These are phyloP conservation scores for Prunus yedoensis DNA, from an alignment of 331 rosid species.

Conservation along the genomic window DNA sequence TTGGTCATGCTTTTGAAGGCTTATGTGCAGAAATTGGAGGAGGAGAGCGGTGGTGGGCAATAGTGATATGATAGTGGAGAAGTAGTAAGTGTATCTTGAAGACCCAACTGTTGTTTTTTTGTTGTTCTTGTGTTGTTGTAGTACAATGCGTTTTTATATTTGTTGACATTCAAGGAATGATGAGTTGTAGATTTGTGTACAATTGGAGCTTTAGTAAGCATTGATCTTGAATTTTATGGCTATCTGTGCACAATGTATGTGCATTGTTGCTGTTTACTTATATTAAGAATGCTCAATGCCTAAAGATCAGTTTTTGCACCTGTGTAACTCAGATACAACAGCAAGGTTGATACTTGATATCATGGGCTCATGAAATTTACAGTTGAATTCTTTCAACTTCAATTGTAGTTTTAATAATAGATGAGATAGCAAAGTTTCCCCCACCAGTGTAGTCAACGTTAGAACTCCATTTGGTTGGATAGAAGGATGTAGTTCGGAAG, in stretches of 20 bases:
- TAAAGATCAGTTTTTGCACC: background rate
- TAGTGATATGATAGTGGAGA: constrained; percentile 26
- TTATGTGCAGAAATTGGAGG: constrained; percentile 69
- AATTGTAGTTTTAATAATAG: background rate
- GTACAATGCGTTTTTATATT: background rate
- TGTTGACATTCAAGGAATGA: background rate
- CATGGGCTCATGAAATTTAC: background rate
- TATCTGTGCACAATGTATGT: background rate
- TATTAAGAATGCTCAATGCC: background rate
- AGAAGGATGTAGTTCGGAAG: background rate
- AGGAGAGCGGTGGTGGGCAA: constrained; percentile 40
- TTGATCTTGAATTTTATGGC: background rate
- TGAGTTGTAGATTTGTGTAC: constrained; percentile 23
- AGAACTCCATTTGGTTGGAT: background rate
- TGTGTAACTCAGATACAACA: background rate
- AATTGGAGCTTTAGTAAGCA: constrained; percentile 11
- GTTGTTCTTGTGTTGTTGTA: constrained; percentile 7
- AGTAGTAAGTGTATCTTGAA: constrained; percentile 18
- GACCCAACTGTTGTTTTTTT: background rate
- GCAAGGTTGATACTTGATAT: background rate
- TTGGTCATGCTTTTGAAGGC: constrained; percentile 74
- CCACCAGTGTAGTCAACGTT: background rate
- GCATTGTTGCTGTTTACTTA: background rate
- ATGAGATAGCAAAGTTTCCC: background rate
- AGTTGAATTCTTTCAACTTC: background rate